phyloP scores from a whole-genome alignment of 495 filamentous ascomycete genomes.

The Podospora sp. region DNA sequence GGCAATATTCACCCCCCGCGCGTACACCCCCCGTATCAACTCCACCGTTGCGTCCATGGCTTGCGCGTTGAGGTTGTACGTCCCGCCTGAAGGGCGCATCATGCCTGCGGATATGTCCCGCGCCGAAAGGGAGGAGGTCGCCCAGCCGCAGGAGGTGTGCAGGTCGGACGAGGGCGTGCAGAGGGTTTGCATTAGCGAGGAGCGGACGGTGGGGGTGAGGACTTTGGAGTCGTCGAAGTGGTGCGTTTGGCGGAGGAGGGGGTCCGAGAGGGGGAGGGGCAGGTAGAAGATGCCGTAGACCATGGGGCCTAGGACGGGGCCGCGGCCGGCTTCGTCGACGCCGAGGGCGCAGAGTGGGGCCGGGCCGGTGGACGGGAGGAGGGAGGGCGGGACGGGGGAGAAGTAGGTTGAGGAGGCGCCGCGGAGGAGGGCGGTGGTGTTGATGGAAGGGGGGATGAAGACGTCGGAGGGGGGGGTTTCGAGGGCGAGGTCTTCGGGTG shows the following conservation, averaged over 20 bases:
- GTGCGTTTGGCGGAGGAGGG: conserved; percentile 73
- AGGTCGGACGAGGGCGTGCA: conserved; percentile 70
- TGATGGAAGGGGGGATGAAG: conserved; percentile 82
- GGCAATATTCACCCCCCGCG: conserved; percentile 71
- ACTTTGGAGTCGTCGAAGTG: conserved; percentile 93
- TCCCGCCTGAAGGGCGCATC: conserved; percentile 62
- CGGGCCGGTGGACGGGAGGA: conserved; percentile 45
- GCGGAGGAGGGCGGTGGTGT: conserved; percentile 59
- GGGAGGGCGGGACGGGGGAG: conserved; percentile 65
- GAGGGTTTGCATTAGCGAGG: conserved; percentile 71
- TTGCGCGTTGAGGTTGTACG: conserved; percentile 96
- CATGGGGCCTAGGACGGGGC: conserved; percentile 96
- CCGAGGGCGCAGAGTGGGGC: conserved; percentile 61
- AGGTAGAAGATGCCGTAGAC: conserved; percentile 93
- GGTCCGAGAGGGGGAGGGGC: conserved; percentile 64
- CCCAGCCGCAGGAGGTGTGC: conserved; percentile 74
- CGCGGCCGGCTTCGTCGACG: conserved; percentile 93
- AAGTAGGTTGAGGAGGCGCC: conserved; percentile 85
- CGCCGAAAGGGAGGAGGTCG: conserved; percentile 76
- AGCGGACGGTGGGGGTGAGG: conserved; percentile 72
- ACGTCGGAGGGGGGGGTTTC: conserved; percentile 60
- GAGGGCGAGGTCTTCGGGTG: conserved; percentile 49
- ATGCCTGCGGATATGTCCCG: conserved; percentile 81
- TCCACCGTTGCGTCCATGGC: conserved; percentile 93
- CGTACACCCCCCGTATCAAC: conserved; percentile 76